Evolutionary conservation across 1,284 basidiomycete genomes (phyloP).

Genomic region (Sporisorium graminicola): DNA sequence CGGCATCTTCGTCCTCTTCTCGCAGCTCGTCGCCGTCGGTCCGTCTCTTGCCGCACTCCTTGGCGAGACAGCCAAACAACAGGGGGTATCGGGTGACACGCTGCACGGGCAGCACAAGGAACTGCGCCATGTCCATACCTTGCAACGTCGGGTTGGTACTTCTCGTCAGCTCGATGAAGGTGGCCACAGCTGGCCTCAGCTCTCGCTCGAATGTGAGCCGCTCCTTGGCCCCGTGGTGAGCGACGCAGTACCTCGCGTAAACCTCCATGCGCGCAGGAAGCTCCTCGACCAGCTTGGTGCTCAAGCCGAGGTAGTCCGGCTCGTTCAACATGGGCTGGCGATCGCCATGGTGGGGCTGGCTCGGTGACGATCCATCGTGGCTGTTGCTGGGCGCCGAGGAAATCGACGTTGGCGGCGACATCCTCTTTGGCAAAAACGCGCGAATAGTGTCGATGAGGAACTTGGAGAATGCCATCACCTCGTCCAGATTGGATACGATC

Average conservation of each 20-base stretch:
- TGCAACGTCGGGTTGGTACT: conserved; percentile 27
- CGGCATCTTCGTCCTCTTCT: conserved; percentile 19
- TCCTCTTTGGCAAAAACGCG: conserved; percentile 4
- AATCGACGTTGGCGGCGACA: conserved; percentile 17
- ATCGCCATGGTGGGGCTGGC: background rate
- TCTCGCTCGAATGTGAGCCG: conserved; percentile 20
- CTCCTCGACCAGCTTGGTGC: conserved; percentile 16
- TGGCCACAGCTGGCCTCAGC: conserved; percentile 15
- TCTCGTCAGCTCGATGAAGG: conserved; percentile 21
- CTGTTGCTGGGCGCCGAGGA: conserved; percentile 13
- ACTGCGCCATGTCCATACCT: conserved; percentile 30
- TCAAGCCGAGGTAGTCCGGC: conserved; percentile 18
- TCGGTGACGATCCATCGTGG: background rate
- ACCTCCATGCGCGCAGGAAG: conserved; percentile 28
- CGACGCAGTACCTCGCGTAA: conserved; percentile 21
- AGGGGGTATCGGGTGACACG: conserved; percentile 26
- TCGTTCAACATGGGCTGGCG: conserved; percentile 1
- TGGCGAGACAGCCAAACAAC: conserved; percentile 29
- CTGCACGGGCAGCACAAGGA: conserved; percentile 27
- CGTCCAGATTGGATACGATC: conserved; percentile 27
- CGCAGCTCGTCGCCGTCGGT: conserved; percentile 12
- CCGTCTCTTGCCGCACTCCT: conserved; percentile 19
- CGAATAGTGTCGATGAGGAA: conserved; percentile 19
- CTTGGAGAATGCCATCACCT: conserved; percentile 25
- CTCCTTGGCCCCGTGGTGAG: conserved; percentile 18